A percentile compares a stretch with the other conserved stretches of the same genome.
These are phyloP conservation scores for Agarophyton chilense DNA, from an alignment of 23 red algal genomes.

Conservation along the genomic window DNA sequence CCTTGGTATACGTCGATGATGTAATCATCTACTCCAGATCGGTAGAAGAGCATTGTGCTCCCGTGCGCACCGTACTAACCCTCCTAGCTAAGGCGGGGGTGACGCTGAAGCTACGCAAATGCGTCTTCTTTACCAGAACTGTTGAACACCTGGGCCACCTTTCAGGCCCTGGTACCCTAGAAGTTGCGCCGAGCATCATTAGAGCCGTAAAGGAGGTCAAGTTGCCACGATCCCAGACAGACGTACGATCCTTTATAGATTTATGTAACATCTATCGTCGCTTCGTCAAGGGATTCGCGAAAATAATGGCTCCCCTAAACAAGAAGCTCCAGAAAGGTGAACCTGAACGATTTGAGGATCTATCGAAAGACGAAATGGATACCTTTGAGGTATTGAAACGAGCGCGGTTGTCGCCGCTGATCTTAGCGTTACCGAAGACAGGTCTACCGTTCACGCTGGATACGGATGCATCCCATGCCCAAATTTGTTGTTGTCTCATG, in stretches of 20 bases:
- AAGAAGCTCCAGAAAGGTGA: neutral
- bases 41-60: neutral
- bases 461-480: no score
- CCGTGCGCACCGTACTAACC: neutral
- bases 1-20: no score
- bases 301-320: neutral
- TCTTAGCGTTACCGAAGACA: no score
- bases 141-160: slow-evolving; percentile 28
- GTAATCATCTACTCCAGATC: no score
- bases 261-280: slow-evolving; percentile 26
- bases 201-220: neutral
- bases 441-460: no score
- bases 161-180: neutral
- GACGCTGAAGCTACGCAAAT: slow-evolving; percentile 18
- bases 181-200: neutral
- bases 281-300: slow-evolving; percentile 31
- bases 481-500: no score
- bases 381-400: neutral
- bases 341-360: neutral
- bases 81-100: neutral
- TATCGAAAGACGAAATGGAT: neutral
- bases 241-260: slow-evolving; percentile 13
- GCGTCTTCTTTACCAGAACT: neutral
- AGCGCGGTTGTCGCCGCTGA: neutral
- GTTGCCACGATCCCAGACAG: neutral